A percentile compares a stretch with the other conserved stretches of the same genome.
Conservation (phyloP, 2,329 filamentous ascomycete species). For the Helotiales sp. region DNA sequence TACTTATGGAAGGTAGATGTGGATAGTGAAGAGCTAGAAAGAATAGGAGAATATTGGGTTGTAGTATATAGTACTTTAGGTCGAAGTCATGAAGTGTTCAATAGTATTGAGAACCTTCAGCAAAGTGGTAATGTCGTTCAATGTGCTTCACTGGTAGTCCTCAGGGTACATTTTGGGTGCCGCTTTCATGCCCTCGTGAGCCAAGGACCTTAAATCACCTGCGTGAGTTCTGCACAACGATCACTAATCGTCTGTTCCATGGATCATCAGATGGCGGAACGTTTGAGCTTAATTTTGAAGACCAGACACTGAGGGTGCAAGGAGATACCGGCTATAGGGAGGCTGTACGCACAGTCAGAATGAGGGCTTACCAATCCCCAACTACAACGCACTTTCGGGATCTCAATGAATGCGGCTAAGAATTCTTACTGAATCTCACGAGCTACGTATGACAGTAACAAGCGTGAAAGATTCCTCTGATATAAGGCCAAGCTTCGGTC, state of each 20-base stretch:
- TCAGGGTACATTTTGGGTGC: neutral
- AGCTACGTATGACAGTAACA: neutral
- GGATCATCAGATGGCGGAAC: neutral
- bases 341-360: constrained; percentile 10
- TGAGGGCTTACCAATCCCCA: constrained; percentile 12
- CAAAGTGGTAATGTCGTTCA: too few relatives aligned
- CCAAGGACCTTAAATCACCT: neutral
- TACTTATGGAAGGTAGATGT: too few relatives aligned
- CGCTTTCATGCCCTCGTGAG: neutral
- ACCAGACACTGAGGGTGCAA: neutral
- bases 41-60: too few relatives aligned
- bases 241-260: neutral
- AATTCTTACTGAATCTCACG: neutral
- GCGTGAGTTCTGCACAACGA: neutral
- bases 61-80: too few relatives aligned
- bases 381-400: neutral
- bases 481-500: neutral
- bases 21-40: too few relatives aligned
- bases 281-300: neutral
- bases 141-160: too few relatives aligned
- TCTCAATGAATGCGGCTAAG: neutral
- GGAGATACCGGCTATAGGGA: neutral
- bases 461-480: neutral
- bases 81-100: too few relatives aligned
- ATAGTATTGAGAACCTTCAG: neutral